Percentiles rank a stretch among this genome's conserved stretches.
These are phyloP conservation scores for Fusarium pseudonygamai DNA, from an alignment of 2,329 filamentous ascomycete species.

Conservation along the genomic window DNA sequence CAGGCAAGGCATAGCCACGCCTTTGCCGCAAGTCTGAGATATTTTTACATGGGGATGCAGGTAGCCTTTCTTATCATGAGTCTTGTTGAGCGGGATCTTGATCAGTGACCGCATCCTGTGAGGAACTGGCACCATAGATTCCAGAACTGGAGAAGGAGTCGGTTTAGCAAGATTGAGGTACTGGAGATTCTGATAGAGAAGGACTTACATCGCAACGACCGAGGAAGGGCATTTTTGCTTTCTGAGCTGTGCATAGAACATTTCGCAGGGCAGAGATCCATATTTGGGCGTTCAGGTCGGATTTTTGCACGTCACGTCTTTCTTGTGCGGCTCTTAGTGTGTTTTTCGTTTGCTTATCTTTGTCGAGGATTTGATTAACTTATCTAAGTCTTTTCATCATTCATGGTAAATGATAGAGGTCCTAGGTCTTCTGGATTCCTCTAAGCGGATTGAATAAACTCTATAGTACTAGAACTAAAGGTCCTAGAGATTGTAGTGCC, in stretches of 20 bases:
- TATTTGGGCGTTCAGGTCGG: neutral
- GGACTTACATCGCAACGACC: neutral
- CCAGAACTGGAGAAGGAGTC: neutral
- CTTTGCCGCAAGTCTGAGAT: neutral
- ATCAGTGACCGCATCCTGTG: neutral
- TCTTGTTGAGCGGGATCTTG: neutral
- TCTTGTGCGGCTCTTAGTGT: neutral
- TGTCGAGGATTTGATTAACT: constrained; percentile 47
- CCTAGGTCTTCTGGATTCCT: too few species aligned
- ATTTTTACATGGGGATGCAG: neutral
- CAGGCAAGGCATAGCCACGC: neutral
- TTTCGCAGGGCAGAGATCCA: neutral
- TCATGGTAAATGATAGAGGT: too few species aligned
- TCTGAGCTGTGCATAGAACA: constrained; percentile 3
- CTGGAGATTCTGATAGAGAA: neutral
- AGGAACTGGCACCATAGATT: neutral
- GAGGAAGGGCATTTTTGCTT: neutral
- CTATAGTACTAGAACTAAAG: too few species aligned
- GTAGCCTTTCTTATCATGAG: neutral
- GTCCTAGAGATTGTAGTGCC: too few species aligned
- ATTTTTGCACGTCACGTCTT: neutral
- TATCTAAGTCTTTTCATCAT: too few species aligned
- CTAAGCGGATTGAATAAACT: too few species aligned
- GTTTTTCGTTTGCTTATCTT: neutral
- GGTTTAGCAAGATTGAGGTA: neutral